Percentiles rank a stretch among this genome's conserved stretches.
Conservation (phyloP, 495 filamentous ascomycete genomes). For the Lasiosphaeria hispida region DNA sequence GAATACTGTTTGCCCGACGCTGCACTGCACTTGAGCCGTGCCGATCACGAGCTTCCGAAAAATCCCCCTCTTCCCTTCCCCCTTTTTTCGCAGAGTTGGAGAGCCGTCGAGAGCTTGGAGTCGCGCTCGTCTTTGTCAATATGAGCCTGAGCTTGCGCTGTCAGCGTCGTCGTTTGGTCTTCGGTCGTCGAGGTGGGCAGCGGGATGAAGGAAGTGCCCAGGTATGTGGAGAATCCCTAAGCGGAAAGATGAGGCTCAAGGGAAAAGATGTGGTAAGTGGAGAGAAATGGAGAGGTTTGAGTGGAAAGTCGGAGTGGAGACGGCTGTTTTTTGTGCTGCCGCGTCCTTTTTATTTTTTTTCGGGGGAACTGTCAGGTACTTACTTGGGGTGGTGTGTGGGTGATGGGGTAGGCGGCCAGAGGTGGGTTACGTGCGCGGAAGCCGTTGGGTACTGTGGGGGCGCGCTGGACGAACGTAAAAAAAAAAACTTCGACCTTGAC, state of each 20-base stretch:
- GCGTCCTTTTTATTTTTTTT: constrained; percentile 29
- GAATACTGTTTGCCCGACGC: constrained; percentile 18
- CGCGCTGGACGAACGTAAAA: constrained; percentile 17
- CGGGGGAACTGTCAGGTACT: constrained; percentile 29
- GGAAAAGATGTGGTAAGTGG: constrained; percentile 34
- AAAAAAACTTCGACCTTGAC: constrained; percentile 19
- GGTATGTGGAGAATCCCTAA: constrained; percentile 31
- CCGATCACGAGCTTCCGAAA: constrained; percentile 8
- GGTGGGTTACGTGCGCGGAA: constrained; percentile 25
- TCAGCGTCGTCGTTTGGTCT: constrained; percentile 2
- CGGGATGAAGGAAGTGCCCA: constrained; percentile 16
- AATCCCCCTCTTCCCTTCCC: neutral
- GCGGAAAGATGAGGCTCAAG: constrained; percentile 37
- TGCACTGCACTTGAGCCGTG: constrained; percentile 10
- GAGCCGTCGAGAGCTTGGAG: neutral
- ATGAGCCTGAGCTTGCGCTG: constrained; percentile 4
- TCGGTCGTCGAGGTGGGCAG: constrained; percentile 17
- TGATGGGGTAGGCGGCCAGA: constrained; percentile 30
- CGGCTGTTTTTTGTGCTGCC: constrained; percentile 29
- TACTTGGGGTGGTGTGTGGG: constrained; percentile 9
- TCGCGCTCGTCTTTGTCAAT: neutral
- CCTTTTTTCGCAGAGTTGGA: neutral
- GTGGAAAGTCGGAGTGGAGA: constrained; percentile 37
- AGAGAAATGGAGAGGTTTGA: constrained; percentile 36
- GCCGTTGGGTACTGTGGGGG: constrained; percentile 24